Percentiles rank a stretch among this genome's conserved stretches.
These are phyloP conservation scores for Saturnispora bothae DNA, from an alignment of 805 yeast species.

Conservation along the genomic window DNA sequence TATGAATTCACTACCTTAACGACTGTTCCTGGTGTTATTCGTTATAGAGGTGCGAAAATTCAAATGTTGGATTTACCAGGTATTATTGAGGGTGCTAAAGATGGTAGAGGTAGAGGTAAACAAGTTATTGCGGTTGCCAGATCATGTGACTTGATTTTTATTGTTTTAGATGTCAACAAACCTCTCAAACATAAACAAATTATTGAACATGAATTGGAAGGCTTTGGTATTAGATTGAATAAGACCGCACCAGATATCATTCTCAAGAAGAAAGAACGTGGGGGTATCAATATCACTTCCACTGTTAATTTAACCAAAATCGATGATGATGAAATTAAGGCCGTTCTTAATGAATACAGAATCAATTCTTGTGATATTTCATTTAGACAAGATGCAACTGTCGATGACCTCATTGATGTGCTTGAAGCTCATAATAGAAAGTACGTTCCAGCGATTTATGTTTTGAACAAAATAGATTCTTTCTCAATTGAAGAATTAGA, in stretches of 20 bases:
- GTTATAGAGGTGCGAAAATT: slow-evolving; percentile 93
- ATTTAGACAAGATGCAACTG: slow-evolving; percentile 94
- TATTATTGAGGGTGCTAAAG: slow-evolving; percentile 84
- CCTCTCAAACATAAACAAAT: slow-evolving; percentile 91
- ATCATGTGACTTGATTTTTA: slow-evolving; percentile 86
- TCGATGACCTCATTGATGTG: slow-evolving; percentile 91
- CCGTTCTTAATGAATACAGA: slow-evolving; percentile 92
- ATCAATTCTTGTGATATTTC: slow-evolving; percentile 95
- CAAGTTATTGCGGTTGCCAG: slow-evolving; percentile 99
- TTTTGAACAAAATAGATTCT: slow-evolving; percentile 90
- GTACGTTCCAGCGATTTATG: slow-evolving; percentile 93
- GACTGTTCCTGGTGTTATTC: slow-evolving; percentile 94
- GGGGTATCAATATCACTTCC: slow-evolving; percentile 88
- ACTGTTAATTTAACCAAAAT: slow-evolving; percentile 88
- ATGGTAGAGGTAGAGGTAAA: slow-evolving; percentile 86
- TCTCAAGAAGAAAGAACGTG: slow-evolving; percentile 86
- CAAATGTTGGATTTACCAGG: slow-evolving; percentile 94
- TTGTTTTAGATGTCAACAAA: slow-evolving; percentile 91
- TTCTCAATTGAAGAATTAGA: slow-evolving; percentile 91
- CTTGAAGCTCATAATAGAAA: slow-evolving; percentile 84
- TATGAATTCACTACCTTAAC: slow-evolving; percentile 96
- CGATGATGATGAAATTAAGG: slow-evolving; percentile 87
- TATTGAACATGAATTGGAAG: slow-evolving; percentile 92
- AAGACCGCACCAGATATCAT: slow-evolving; percentile 88
- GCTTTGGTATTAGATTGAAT: slow-evolving; percentile 92